Evolutionary conservation across 345 rosid genomes (phyloP).

Genomic region (Eucalyptus cladocalyx): DNA sequence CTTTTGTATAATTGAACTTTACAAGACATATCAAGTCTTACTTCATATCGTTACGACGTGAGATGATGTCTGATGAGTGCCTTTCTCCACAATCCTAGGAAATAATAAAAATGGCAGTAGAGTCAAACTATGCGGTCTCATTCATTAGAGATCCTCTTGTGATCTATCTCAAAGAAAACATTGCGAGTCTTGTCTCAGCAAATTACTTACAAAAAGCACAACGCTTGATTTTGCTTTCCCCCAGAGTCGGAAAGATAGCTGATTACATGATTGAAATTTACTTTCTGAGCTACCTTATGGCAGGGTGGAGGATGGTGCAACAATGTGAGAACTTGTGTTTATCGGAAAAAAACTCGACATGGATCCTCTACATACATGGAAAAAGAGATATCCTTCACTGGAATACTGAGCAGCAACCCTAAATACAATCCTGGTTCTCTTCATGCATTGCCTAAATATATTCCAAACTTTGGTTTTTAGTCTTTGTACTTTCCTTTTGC

Average conservation of each 20-base stretch:
- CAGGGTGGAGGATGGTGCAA: slow-evolving; percentile 99
- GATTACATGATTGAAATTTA: not conserved
- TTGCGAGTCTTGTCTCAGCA: not conserved
- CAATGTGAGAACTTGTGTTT: slow-evolving; percentile 53
- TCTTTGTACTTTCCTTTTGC: not conserved
- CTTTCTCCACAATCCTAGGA: not conserved
- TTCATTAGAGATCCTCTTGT: not conserved
- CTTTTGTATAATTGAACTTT: not conserved
- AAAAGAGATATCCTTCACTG: slow-evolving; percentile 56
- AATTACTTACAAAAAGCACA: not conserved
- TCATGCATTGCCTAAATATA: not conserved
- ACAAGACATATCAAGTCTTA: not conserved
- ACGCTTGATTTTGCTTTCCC: not conserved
- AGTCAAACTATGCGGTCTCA: not conserved
- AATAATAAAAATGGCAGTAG: not conserved
- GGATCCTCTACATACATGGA: slow-evolving; percentile 89
- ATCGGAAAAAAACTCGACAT: slow-evolving; percentile 59
- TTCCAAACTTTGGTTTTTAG: not conserved
- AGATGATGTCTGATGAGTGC: not conserved
- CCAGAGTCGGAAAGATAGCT: not conserved
- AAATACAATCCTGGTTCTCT: slow-evolving; percentile 68
- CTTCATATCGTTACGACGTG: not conserved
- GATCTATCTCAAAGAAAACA: not conserved
- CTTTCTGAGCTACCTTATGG: not conserved
- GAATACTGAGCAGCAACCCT: slow-evolving; percentile 65